Base-by-base conservation (phyloP, 2,329 filamentous ascomycete species). In the Pyricularia grisea region DNA sequence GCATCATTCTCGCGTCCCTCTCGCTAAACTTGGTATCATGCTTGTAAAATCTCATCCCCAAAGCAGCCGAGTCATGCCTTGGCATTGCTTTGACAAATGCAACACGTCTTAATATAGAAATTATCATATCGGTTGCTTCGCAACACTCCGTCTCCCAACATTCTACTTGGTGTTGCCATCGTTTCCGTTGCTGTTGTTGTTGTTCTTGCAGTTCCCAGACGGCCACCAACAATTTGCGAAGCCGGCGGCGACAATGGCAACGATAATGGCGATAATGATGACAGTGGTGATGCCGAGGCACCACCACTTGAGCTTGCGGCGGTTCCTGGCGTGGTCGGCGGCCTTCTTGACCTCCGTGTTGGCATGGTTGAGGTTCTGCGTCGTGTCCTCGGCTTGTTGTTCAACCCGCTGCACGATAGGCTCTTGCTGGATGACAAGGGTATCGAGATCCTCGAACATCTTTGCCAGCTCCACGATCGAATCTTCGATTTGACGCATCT, bases 221-320 rank as follows among this genome's bases (percentile, higher is more conserved):
- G 67, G 67, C 33, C 17, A 50, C 42, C 42, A 50, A 20, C 42
- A 50, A 20, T 50, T 20, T 6, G 66, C 75, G 58, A 85, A 73
- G 63, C 77, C 79, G 67, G 88, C 75, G 66, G 84, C 85, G 17
- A 88, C 76, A 71, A 89, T 83, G 68, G 82, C 85, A 42, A 87
- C 76, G 10, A 80, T 83, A 69, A 88, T 79, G 71, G 81, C 83
- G 67, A 89, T 76, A 74, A 87, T 78, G 76, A 89, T 87, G 76
- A 89, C 80, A 27, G 87, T 73, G 66, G 82, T 81, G 70, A 93
- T 82, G 71, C 88, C 79, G 71, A 92, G 81, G 76, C 90, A 92
- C 85, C 87, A 93, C 92, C 92, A 94, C 84, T 94, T 94, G 80
- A 92, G 86, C 82, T 88, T 91, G 74, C 91, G 86, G 73, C 87